Conservation (phyloP, 176 grass and related monocot species). For the Oryza rufipogon region DNA sequence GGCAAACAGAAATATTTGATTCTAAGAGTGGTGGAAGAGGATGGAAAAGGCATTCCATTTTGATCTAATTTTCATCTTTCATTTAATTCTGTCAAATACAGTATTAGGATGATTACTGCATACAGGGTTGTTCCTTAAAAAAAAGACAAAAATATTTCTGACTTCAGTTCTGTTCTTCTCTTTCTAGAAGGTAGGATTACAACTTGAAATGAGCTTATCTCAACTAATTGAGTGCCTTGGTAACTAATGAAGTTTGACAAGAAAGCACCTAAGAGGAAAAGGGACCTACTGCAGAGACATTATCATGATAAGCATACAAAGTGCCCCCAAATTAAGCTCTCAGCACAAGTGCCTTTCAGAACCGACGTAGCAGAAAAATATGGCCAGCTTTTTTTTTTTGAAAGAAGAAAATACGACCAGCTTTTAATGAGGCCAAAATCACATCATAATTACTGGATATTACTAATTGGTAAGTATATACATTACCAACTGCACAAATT, state of each 20-base stretch:
- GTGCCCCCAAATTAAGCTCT: background rate
- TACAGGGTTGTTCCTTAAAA: background rate
- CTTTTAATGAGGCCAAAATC: background rate
- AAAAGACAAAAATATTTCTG: background rate
- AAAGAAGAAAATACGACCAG: background rate
- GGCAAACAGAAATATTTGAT: background rate
- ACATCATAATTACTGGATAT: background rate
- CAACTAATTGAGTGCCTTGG: background rate
- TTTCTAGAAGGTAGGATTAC: background rate
- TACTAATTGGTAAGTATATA: background rate
- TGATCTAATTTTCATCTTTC: background rate
- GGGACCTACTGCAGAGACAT: background rate
- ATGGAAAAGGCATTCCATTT: background rate
- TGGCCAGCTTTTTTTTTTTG: background rate
- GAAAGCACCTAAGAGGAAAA: background rate
- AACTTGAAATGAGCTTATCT: background rate
- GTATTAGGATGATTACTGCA: background rate
- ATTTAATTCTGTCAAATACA: background rate
- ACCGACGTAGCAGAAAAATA: background rate
- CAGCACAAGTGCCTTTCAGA: background rate
- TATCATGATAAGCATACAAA: background rate
- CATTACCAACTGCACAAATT: background rate
- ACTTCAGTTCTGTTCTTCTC: background rate
- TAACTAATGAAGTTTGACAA: constrained; percentile 10
- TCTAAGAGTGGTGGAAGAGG: background rate